Evolutionary conservation across 345 rosid genomes (phyloP), one percentile per base, ranked within the genome.

Genomic region (Euclidium syriacum): DNA sequence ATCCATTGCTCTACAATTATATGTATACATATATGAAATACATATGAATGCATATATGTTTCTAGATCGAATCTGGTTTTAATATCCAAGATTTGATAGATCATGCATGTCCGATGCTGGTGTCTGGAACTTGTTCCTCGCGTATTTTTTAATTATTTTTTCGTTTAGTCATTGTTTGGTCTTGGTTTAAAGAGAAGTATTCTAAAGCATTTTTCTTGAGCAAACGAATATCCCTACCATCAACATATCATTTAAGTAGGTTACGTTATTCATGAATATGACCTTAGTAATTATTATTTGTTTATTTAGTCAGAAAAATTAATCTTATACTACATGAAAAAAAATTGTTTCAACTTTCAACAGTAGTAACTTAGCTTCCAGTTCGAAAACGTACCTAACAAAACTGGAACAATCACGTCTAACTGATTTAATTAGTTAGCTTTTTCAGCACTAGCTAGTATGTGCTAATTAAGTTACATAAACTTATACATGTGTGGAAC

Each of bases 61-160:
- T 23, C 20, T 23, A 20, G 9, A 35, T 33, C 49, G 68, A 59
- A 52, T 52, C 40, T 61, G 40, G 14, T 34, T 61, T 19, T 43
- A 19, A 52, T 51, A 69, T 52, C 1, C 52, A 50, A 30, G 73
- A 68, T 68, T 30, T 34, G 55, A 59, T 41, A 17, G 61, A 52
- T 60, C 14, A 25, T 52, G 55, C 33, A 60, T 59, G 57, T 46
- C 48, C 60, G 49, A 44, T 69, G 34, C 34, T 60, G n/a, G 56
- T 52, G 51, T 40, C 34, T 58, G 24, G 52, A 58, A 58, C 59
- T 49, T 67, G 65, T 67, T 58, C 59, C 30, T 34, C 15, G 23
- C 5, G 12, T 48, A 33, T 7, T 39, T 24, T 27, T 2, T 16
- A 17, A 9, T 38, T 15, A 22, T 30, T 15, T 23, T 18, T 34